phyloP scores from a whole-genome alignment of 2,329 filamentous ascomycete species.

The Fusarium virguliforme region DNA sequence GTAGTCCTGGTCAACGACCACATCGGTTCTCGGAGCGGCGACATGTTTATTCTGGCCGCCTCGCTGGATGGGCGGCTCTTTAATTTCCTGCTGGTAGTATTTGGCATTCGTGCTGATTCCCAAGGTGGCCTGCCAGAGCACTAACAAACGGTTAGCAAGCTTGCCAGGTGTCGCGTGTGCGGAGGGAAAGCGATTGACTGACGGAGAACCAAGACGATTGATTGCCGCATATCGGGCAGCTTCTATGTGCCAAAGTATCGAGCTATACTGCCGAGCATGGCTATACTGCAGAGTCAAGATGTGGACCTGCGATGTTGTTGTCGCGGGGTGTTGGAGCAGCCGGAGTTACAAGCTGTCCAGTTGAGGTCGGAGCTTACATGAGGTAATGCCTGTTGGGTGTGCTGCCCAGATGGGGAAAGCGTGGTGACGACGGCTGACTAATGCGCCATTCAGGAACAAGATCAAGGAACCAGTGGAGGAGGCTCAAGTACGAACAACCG shows the following conservation, averaged over 20 bases:
- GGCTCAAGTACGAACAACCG: neutral
- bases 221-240: slow-evolving; percentile 60
- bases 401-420: slow-evolving; percentile 30
- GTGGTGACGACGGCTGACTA: slow-evolving; percentile 18
- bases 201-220: slow-evolving; percentile 62
- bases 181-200: slow-evolving; percentile 32
- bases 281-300: slow-evolving; percentile 41
- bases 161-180: slow-evolving; percentile 45
- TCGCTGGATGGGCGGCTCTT: slow-evolving; percentile 51
- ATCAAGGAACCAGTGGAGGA: neutral
- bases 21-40: slow-evolving; percentile 53
- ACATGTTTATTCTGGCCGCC: slow-evolving; percentile 54
- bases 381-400: slow-evolving; percentile 46
- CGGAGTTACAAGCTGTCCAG: slow-evolving; percentile 52
- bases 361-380: slow-evolving; percentile 50
- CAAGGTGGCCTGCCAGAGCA: slow-evolving; percentile 64
- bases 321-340: slow-evolving; percentile 37
- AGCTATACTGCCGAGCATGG: slow-evolving; percentile 52
- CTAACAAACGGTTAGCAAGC: slow-evolving; percentile 54
- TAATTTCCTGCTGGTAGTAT: slow-evolving; percentile 55
- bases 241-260: slow-evolving; percentile 54
- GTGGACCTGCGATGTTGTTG: slow-evolving; percentile 39
- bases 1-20: slow-evolving; percentile 51
- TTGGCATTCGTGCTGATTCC: slow-evolving; percentile 60
- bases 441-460: slow-evolving; percentile 25